These are phyloP conservation scores for Clonostachys sp. DNA, from an alignment of 2,329 filamentous ascomycete genomes.

Conservation along the genomic window DNA sequence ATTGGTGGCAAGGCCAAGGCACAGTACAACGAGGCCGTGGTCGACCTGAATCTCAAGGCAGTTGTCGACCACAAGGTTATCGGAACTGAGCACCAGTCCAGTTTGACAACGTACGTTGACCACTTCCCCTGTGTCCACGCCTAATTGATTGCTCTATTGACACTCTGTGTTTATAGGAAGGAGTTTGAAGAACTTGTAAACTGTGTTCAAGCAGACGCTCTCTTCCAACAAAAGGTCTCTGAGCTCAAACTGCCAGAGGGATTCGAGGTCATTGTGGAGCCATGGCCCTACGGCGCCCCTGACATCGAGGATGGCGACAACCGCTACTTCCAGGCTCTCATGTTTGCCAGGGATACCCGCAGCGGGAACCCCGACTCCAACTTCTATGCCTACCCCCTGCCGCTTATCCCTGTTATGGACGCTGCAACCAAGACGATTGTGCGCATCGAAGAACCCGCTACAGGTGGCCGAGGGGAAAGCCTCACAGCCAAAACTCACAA, in stretches of 20 bases:
- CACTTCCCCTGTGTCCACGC: conserved; percentile 2
- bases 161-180: conserved; percentile 7
- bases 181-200: conserved; percentile 28
- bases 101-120: conserved; percentile 15
- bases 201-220: conserved; percentile 15
- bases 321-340: conserved; percentile 24
- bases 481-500: conserved; percentile 23
- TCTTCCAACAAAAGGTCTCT: conserved; percentile 21
- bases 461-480: conserved; percentile 19
- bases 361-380: conserved; percentile 42
- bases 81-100: conserved; percentile 18
- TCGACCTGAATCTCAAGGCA: conserved; percentile 26
- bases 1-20: conserved; percentile 15
- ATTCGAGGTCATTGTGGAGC: conserved; percentile 21
- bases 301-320: conserved; percentile 19
- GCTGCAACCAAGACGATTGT: conserved; percentile 18
- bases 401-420: conserved; percentile 37
- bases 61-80: conserved; percentile 19
- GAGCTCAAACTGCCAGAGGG: conserved; percentile 16
- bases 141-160: not conserved
- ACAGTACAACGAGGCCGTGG: conserved; percentile 27
- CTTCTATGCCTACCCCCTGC: conserved; percentile 50
- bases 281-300: conserved; percentile 23
- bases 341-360: conserved; percentile 20
- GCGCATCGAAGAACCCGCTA: conserved; percentile 24